phyloP scores from a whole-genome alignment of 306 rosid genomes.

The Potentilla sterilis region DNA sequence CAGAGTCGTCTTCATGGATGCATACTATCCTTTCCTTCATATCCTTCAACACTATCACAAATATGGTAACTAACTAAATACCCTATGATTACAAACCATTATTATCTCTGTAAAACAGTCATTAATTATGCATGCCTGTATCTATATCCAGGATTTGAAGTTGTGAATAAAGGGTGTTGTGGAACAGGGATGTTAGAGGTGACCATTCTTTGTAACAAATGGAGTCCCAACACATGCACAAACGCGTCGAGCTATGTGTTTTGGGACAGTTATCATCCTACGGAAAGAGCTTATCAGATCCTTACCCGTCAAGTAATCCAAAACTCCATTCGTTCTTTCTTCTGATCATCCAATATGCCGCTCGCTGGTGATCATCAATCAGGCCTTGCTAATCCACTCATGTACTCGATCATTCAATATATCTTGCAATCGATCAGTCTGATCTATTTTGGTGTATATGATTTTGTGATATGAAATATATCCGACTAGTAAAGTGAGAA shows the following conservation, averaged over 20 bases:
- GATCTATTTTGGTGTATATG: not conserved
- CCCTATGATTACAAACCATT: not conserved
- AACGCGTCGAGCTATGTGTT: conserved; percentile 19
- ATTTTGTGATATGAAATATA: not conserved
- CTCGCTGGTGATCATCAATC: not conserved
- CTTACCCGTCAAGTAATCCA: conserved; percentile 13
- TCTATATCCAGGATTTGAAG: conserved; percentile 30
- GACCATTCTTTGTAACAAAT: conserved; percentile 1
- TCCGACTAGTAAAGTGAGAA: no score
- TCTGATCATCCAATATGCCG: not conserved
- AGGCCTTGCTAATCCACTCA: not conserved
- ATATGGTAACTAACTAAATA: not conserved
- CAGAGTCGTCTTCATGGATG: conserved; percentile 14
- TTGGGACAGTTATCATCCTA: conserved; percentile 49
- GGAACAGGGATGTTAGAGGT: conserved; percentile 30
- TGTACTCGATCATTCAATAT: not conserved
- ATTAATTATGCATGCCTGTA: not conserved
- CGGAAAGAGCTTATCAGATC: conserved; percentile 29
- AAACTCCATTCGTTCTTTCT: not conserved
- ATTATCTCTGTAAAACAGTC: not conserved
- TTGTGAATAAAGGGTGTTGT: conserved; percentile 27
- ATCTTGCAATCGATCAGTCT: not conserved
- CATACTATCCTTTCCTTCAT: conserved; percentile 7
- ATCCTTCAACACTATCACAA: not conserved
- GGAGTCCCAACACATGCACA: conserved; percentile 9